phyloP scores from a whole-genome alignment of 2,329 filamentous ascomycete genomes.

The Sclerotinia subarctica region DNA sequence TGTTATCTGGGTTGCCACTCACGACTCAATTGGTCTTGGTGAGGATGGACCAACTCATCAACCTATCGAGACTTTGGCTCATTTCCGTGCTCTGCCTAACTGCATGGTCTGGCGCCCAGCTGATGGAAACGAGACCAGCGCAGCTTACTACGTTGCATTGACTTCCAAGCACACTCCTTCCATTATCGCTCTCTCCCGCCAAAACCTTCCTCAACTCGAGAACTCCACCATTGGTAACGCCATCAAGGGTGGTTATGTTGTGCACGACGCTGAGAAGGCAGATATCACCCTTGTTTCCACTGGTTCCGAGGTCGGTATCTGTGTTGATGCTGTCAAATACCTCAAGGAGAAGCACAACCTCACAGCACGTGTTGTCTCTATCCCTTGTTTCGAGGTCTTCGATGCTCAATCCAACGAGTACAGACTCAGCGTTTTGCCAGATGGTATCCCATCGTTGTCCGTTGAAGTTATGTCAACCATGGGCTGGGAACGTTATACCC shows the following conservation, averaged over 20 bases:
- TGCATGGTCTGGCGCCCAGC: constrained; percentile 99
- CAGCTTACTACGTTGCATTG: constrained; percentile 93
- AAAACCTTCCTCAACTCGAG: constrained; percentile 98
- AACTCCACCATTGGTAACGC: constrained; percentile 85
- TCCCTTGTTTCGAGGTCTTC: constrained; percentile 97
- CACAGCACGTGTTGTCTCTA: constrained; percentile 86
- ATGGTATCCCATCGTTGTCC: constrained; percentile 87
- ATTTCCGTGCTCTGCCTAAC: constrained; percentile 98
- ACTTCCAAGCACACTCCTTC: constrained; percentile 86
- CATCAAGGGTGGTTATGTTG: constrained; percentile 93
- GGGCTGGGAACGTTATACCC: constrained; percentile 98
- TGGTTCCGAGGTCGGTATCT: constrained; percentile 93
- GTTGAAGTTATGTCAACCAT: constrained; percentile 97
- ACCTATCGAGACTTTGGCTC: constrained; percentile 95
- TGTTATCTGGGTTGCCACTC: constrained; percentile 91
- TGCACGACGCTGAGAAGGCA: constrained; percentile 79
- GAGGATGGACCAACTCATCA: constrained; percentile 99
- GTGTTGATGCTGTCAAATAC: constrained; percentile 86
- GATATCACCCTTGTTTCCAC: constrained; percentile 88
- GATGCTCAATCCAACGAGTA: constrained; percentile 93
- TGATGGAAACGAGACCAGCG: constrained; percentile 96
- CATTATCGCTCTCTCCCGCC: constrained; percentile 91
- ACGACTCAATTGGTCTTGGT: constrained; percentile 98
- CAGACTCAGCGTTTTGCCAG: constrained; percentile 85
- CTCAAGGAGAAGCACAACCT: constrained; percentile 85